These are phyloP conservation scores for Bauhinia variegata DNA, from an alignment of 306 rosid species.

Conservation along the genomic window DNA sequence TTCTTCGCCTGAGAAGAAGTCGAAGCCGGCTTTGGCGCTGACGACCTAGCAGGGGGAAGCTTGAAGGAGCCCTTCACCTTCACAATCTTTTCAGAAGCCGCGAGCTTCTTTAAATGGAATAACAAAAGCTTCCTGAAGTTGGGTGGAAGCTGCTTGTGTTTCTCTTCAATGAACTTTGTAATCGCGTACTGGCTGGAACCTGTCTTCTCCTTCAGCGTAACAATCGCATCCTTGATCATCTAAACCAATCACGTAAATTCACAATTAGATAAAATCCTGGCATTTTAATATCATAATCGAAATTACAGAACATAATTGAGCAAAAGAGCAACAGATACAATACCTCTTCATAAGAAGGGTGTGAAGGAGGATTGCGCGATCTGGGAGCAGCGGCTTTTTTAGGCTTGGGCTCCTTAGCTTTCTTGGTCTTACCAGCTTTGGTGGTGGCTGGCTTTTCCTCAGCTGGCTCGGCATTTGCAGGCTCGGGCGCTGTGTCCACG, in stretches of 20 bases:
- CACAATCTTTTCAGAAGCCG: conserved; percentile 59
- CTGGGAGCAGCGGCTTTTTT: conserved; percentile 51
- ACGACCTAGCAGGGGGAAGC: conserved; percentile 43
- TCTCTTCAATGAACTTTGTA: conserved; percentile 67
- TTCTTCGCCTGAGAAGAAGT: conserved; percentile 41
- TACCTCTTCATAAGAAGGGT: conserved; percentile 89
- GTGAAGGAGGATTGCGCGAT: conserved; percentile 56
- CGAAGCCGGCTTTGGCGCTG: conserved; percentile 26
- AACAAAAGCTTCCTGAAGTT: conserved; percentile 74
- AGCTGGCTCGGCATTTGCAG: conserved; percentile 34
- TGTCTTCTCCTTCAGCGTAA: conserved; percentile 61
- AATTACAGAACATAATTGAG: background rate
- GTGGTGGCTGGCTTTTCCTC: conserved; percentile 39
- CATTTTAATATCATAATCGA: background rate
- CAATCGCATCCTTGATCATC: conserved; percentile 91
- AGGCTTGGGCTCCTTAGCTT: conserved; percentile 56
- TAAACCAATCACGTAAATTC: conserved; percentile 18
- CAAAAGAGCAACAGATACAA: background rate
- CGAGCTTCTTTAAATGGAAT: conserved; percentile 74
- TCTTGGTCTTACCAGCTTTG: conserved; percentile 51
- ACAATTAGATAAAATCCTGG: conserved; percentile 31
- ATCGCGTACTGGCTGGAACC: conserved; percentile 89
- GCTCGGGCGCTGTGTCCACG: conserved; percentile 43
- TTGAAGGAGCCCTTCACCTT: conserved; percentile 75
- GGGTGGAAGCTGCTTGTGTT: conserved; percentile 67